Evolutionary conservation across 345 rosid species (phyloP).

Genomic region (Capsella bursapastoris): DNA sequence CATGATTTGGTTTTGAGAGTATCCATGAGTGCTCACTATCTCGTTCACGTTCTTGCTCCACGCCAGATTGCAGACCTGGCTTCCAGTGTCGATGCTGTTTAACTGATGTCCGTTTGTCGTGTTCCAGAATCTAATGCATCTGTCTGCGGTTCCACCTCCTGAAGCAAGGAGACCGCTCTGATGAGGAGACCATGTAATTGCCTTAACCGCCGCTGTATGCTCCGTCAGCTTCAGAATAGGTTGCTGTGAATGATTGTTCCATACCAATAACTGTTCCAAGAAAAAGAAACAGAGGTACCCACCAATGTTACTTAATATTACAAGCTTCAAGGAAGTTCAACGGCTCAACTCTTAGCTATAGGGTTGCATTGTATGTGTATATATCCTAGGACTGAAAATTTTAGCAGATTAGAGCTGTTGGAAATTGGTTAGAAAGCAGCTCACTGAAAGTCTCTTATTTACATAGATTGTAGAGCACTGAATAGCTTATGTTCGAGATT

Average conservation of each 20-base stretch:
- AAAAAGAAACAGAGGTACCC: not conserved
- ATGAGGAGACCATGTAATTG: conserved; percentile 98
- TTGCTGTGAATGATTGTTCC: conserved; percentile 95
- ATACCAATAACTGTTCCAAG: conserved; percentile 72
- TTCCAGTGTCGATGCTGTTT: conserved; percentile 88
- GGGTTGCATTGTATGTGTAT: not conserved
- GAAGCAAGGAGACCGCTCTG: conserved; percentile 94
- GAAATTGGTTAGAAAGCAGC: no score
- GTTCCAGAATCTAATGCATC: conserved; percentile 97
- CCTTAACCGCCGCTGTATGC: conserved; percentile 99
- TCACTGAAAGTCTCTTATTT: no score
- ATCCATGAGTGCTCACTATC: conserved; percentile 94
- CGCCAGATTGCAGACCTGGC: conserved; percentile 97
- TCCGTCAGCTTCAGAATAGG: conserved; percentile 77
- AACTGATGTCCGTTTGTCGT: conserved; percentile 86
- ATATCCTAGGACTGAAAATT: not conserved
- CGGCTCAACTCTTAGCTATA: not conserved
- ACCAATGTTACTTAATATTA: not conserved
- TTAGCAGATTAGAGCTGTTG: no score
- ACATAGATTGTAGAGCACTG: not conserved
- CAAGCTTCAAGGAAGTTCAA: conserved; percentile 6
- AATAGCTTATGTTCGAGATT: not conserved
- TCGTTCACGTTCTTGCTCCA: conserved; percentile 99
- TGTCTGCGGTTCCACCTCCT: conserved; percentile 97
- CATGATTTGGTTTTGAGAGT: conserved; percentile 97